A percentile compares a stretch with the other conserved stretches of the same genome.
phyloP scores from a whole-genome alignment of 306 rosid genomes.

The Cicer pinnatifidum region DNA sequence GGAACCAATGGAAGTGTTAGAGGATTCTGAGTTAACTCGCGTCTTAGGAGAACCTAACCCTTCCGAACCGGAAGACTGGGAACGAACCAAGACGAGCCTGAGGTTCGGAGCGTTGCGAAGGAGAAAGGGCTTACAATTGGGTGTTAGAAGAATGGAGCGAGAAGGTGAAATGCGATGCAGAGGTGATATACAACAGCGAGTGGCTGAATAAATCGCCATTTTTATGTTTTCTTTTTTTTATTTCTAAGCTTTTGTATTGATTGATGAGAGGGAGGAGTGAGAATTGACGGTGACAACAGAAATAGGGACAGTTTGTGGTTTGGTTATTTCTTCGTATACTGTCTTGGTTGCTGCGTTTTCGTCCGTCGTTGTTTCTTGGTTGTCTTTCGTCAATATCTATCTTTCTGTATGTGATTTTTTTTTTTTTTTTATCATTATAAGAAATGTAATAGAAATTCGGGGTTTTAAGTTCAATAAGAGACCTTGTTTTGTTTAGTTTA shows the following conservation, averaged over 20 bases:
- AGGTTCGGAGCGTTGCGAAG: constrained; percentile 38
- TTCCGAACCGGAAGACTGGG: constrained; percentile 53
- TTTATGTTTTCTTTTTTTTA: not conserved
- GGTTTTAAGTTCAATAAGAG: no score
- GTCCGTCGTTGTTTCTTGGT: no score
- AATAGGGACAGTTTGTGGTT: not conserved
- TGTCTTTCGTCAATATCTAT: no score
- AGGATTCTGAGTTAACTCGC: constrained; percentile 43
- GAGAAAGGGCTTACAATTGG: constrained; percentile 42
- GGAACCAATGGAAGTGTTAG: constrained; percentile 49
- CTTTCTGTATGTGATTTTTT: no score
- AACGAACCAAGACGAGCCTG: constrained; percentile 61
- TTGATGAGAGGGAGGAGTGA: not conserved
- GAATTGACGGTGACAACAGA: not conserved
- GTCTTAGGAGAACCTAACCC: constrained; percentile 45
- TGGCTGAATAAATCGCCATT: constrained; percentile 60
- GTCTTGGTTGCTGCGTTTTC: not conserved
- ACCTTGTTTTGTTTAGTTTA: no score
- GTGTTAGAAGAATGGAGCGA: constrained; percentile 42
- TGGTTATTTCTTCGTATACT: not conserved
- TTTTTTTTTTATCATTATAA: no score
- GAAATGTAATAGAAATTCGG: no score
- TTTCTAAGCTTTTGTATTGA: not conserved
- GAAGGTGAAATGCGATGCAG: constrained; percentile 49
- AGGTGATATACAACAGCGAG: constrained; percentile 51